Percentiles rank a stretch among this genome's conserved stretches.
Conservation (phyloP, 2,329 filamentous ascomycete genomes). For the Pestalotiopsis sp. region DNA sequence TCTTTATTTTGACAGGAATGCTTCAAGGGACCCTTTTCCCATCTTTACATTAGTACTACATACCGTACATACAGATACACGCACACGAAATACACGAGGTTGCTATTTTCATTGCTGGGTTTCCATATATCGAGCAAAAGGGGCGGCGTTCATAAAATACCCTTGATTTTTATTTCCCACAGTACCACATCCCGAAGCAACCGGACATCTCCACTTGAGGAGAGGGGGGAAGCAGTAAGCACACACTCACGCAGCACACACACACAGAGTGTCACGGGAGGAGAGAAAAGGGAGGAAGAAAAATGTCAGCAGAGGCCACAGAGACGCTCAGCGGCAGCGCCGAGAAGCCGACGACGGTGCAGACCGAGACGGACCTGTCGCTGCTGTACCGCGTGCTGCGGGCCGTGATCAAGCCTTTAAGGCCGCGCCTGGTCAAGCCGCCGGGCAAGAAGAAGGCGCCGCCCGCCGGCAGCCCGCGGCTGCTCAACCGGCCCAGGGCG, state of each 20-base stretch:
- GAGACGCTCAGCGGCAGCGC: background rate
- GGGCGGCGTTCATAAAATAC: too few species aligned
- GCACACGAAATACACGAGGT: too few species aligned
- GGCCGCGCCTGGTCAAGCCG: constrained; percentile 17
- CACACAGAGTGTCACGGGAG: background rate
- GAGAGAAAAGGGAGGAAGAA: background rate
- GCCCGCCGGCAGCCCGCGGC: constrained; percentile 17
- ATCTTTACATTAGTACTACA: too few species aligned
- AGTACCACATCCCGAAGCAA: too few species aligned
- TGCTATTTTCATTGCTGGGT: too few species aligned
- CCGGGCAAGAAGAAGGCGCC: constrained; percentile 3
- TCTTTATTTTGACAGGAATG: too few species aligned
- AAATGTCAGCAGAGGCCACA: background rate
- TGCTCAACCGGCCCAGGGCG: constrained; percentile 11
- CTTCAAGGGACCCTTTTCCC: too few species aligned
- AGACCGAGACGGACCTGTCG: constrained; percentile 19
- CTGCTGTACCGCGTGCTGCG: constrained; percentile 18
- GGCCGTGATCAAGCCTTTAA: constrained; percentile 16
- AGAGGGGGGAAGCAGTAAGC: background rate
- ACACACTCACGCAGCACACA: background rate
- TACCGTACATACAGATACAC: too few species aligned
- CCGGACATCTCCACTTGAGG: background rate
- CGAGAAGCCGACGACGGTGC: constrained; percentile 10
- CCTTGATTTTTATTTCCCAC: too few species aligned
- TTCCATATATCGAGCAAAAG: too few species aligned